These are phyloP conservation scores for Sarocladiaceae sp. DNA, from an alignment of 2,329 filamentous ascomycete genomes.

Conservation along the genomic window DNA sequence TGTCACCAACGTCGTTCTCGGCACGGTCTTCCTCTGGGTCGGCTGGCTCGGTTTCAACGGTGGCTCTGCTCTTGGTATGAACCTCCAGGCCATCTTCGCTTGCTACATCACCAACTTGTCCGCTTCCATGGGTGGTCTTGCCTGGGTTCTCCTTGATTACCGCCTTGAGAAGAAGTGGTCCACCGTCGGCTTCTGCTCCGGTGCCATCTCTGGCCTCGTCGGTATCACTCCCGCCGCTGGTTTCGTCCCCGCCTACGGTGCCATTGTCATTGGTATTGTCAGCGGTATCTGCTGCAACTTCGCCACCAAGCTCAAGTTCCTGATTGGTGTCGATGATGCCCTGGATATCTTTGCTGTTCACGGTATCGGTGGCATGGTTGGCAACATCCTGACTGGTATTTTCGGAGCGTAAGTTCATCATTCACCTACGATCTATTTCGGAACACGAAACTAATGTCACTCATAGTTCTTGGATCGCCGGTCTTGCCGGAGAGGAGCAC, in stretches of 20 bases:
- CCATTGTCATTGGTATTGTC: constrained; percentile 54
- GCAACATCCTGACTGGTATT: constrained; percentile 73
- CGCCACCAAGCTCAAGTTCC: constrained; percentile 75
- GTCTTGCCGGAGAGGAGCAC: constrained; percentile 62
- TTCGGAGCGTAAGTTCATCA: constrained; percentile 65
- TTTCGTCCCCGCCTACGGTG: constrained; percentile 50
- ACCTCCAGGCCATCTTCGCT: constrained; percentile 85
- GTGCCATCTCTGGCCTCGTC: constrained; percentile 80
- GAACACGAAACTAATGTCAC: constrained; percentile 14
- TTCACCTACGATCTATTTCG: background rate
- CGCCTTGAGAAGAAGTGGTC: constrained; percentile 92
- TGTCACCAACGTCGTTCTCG: constrained; percentile 68
- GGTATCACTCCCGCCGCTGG: constrained; percentile 82
- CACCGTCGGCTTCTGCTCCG: constrained; percentile 89
- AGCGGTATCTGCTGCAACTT: constrained; percentile 74
- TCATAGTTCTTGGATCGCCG: constrained; percentile 62
- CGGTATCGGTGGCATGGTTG: constrained; percentile 76
- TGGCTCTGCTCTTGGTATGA: constrained; percentile 74
- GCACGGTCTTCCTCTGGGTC: constrained; percentile 79
- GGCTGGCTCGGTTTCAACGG: constrained; percentile 98
- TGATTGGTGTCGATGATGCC: constrained; percentile 75
- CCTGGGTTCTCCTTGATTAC: constrained; percentile 84
- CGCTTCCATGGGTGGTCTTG: constrained; percentile 74
- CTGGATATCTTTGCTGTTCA: constrained; percentile 92
- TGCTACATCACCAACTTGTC: constrained; percentile 84